These are phyloP conservation scores for Blastocystis sp. DNA, from an alignment of 352 stramenopile species.

Conservation along the genomic window DNA sequence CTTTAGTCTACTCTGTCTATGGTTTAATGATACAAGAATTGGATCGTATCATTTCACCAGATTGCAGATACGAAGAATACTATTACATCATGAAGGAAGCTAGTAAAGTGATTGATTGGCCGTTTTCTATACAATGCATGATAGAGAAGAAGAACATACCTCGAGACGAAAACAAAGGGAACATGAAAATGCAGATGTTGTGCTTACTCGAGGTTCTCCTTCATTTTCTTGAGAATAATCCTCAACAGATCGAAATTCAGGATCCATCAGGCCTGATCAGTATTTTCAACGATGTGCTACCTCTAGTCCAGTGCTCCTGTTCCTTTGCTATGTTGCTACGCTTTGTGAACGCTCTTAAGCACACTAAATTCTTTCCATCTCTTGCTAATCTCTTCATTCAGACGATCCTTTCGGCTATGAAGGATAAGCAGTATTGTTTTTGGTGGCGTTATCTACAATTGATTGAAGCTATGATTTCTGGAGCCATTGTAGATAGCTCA, in stretches of 20 bases:
- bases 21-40: neutral
- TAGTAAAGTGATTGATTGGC: neutral
- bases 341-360: neutral
- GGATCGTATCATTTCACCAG: neutral
- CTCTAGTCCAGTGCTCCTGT: neutral
- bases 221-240: neutral
- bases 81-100: neutral
- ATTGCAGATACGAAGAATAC: neutral
- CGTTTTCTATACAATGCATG: neutral
- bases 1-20: neutral
- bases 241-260: neutral
- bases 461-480: neutral
- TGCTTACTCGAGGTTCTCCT: neutral
- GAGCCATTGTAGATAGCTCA: too few species aligned
- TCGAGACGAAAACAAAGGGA: neutral
- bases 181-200: neutral
- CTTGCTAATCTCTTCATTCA: neutral
- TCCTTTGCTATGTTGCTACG: neutral
- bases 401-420: neutral
- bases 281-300: neutral
- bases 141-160: neutral
- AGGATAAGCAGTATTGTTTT: neutral
- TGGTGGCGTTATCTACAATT: neutral
- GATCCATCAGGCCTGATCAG: neutral
- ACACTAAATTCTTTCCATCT: neutral